Evolutionary conservation across 495 filamentous ascomycete genomes (phyloP), one percentile per base, ranked within the genome.

Genomic region (Penicillium coprophilum): DNA sequence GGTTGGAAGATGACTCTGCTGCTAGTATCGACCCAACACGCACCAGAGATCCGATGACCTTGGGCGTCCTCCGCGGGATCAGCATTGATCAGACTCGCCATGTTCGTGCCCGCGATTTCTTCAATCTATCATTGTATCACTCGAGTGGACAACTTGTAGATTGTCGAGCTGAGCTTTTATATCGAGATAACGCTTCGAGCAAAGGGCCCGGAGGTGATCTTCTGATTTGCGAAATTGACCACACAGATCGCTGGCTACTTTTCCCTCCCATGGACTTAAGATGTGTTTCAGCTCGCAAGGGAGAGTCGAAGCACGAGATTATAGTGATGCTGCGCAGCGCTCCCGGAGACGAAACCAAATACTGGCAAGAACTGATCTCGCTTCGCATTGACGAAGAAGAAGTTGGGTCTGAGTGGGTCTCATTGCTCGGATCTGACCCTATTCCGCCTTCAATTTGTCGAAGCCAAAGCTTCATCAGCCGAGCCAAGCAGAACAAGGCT

Each of bases 1-100:
- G 94, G 53, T 81, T 96, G 23, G 89, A 95, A 68, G 95, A 99
- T 59, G 91, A 96, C 69, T 89, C 89, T 48, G 94, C 94, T 31
- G 85, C 85, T 50, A 86, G 80, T 46, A 89, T 96, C 23, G 94
- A 97, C 71, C 73, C 89, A 12, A 88, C 84, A 15, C 83, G 88
- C 23, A 84, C 87, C 32, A 81, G 91, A 64, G 91, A 97, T 70
- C 82, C 90, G 6, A 80, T 83, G 51, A 96, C 85, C 23, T 68
- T 99, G 49, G 83, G 80, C 19, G 81, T 87, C 13, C 73, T 89
- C 3, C 79, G 82, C 6, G 85, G 82, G 44, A 80, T 96, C n/a
- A 76, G 62, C 12, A 82, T 97, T 39, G 86, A 95, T 61, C 82
- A 77, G 28, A 80, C 75, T 28, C 83, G 89, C 38, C 86, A 88